These are phyloP conservation scores for Stylonectria norvegica DNA, from an alignment of 2,329 filamentous ascomycete genomes.

Conservation along the genomic window DNA sequence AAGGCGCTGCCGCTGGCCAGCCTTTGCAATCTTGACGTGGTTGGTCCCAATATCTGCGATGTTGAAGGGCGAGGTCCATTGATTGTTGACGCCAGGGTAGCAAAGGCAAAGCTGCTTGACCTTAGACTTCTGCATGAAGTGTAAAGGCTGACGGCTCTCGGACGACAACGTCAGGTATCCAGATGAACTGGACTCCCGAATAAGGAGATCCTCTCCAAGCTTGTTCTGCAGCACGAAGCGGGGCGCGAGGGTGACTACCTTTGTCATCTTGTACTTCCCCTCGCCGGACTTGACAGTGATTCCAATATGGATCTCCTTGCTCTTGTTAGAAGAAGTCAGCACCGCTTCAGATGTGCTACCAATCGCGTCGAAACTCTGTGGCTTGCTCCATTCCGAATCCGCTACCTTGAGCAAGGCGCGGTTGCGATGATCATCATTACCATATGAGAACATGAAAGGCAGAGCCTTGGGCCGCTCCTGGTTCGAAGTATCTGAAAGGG, in stretches of 20 bases:
- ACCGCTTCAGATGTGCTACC: conserved; percentile 88
- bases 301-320: conserved; percentile 84
- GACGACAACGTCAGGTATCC: conserved; percentile 74
- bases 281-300: conserved; percentile 86
- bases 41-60: conserved; percentile 91
- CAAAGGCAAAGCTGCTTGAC: conserved; percentile 90
- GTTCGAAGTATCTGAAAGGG: conserved; percentile 48
- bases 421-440: conserved; percentile 85
- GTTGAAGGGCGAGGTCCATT: conserved; percentile 97
- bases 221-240: conserved; percentile 94
- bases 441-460: conserved; percentile 96
- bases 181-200: conserved; percentile 88
- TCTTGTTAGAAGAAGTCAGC: conserved; percentile 66
- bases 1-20: conserved; percentile 82
- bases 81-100: conserved; percentile 90
- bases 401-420: conserved; percentile 82
- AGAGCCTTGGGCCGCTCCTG: conserved; percentile 66
- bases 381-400: conserved; percentile 93
- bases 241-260: conserved; percentile 88
- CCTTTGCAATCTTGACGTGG: conserved; percentile 89
- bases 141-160: conserved; percentile 78
- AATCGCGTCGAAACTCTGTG: conserved; percentile 96
- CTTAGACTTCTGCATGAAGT: conserved; percentile 79
- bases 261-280: conserved; percentile 97
- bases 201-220: conserved; percentile 80